These are phyloP conservation scores for Serendipita indica DNA, from an alignment of 768 basidiomycete species.

Conservation along the genomic window DNA sequence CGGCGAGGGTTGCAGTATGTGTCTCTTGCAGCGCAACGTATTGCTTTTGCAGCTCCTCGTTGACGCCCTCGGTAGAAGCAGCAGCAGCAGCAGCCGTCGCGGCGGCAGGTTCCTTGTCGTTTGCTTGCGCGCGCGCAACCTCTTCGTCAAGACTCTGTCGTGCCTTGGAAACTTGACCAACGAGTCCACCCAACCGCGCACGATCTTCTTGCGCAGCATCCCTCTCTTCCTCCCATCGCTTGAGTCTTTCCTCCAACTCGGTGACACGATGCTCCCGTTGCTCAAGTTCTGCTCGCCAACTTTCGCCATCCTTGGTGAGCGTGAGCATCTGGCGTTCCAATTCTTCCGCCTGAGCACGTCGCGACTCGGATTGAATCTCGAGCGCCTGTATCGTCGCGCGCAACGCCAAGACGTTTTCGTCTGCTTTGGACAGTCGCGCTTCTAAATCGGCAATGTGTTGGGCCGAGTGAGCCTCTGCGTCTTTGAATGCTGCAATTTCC, in stretches of 20 bases:
- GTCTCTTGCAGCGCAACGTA: slow-evolving; percentile 64
- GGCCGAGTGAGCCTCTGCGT: slow-evolving; percentile 52
- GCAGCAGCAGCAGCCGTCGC: slow-evolving; percentile 13
- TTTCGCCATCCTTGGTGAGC: slow-evolving; percentile 58
- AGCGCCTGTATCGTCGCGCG: slow-evolving; percentile 58
- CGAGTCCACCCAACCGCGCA: slow-evolving; percentile 48
- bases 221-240: slow-evolving; percentile 61
- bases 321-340: slow-evolving; percentile 58
- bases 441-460: slow-evolving; percentile 84
- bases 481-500: slow-evolving; percentile 65
- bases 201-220: slow-evolving; percentile 53
- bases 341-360: slow-evolving; percentile 52
- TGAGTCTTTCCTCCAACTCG: slow-evolving; percentile 63
- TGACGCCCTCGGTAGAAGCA: slow-evolving; percentile 22
- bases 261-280: slow-evolving; percentile 61
- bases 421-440: slow-evolving; percentile 56
- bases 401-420: slow-evolving; percentile 58
- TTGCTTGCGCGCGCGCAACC: slow-evolving; percentile 15
- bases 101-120: slow-evolving; percentile 15
- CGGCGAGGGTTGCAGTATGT: slow-evolving; percentile 63
- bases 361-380: slow-evolving; percentile 61
- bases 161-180: slow-evolving; percentile 55
- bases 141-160: slow-evolving; percentile 46
- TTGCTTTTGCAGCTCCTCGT: slow-evolving; percentile 40
- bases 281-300: slow-evolving; percentile 75